phyloP scores from a whole-genome alignment of 805 yeast species.

The Nakazawaea ishiwadae region DNA sequence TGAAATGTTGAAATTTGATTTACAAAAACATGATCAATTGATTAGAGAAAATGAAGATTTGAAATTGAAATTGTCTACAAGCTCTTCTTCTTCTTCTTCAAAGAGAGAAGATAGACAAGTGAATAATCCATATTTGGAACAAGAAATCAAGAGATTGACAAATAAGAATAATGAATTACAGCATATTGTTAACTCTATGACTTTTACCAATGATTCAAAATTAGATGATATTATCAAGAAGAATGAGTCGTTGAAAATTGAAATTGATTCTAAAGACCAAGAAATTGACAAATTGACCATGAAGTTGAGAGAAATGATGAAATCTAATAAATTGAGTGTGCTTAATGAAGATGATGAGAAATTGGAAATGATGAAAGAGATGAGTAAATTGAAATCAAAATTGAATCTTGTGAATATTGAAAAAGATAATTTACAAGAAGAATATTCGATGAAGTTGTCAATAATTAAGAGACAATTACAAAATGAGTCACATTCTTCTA shows the following conservation, averaged over 20 bases:
- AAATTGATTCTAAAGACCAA: constrained; percentile 31
- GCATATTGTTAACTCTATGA: constrained; percentile 21
- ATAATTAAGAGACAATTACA: constrained; percentile 27
- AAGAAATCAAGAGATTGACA: constrained; percentile 34
- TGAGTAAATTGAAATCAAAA: constrained; percentile 33
- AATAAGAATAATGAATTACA: constrained; percentile 29
- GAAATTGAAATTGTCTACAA: constrained; percentile 16
- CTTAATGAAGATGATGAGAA: constrained; percentile 32
- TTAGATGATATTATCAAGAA: constrained; percentile 18
- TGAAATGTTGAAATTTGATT: constrained; percentile 13
- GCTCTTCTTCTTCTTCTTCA: background rate
- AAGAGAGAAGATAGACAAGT: constrained; percentile 8
- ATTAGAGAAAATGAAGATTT: constrained; percentile 30
- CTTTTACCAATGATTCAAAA: constrained; percentile 16
- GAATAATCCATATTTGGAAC: constrained; percentile 25
- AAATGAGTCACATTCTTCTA: constrained; percentile 13
- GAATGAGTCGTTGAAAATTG: constrained; percentile 18
- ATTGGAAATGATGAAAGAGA: constrained; percentile 29
- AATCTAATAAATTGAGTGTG: constrained; percentile 19
- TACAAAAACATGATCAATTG: constrained; percentile 26
- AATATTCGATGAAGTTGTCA: constrained; percentile 30
- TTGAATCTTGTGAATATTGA: constrained; percentile 34
- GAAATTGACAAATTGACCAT: constrained; percentile 29
- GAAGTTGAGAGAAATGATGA: constrained; percentile 28
- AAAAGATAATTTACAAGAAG: constrained; percentile 29